Percentiles rank a stretch among this genome's conserved stretches.
Evolutionary conservation across 257 asterid genomes (phyloP).

Genomic region (Ophiorrhiza pumila): DNA sequence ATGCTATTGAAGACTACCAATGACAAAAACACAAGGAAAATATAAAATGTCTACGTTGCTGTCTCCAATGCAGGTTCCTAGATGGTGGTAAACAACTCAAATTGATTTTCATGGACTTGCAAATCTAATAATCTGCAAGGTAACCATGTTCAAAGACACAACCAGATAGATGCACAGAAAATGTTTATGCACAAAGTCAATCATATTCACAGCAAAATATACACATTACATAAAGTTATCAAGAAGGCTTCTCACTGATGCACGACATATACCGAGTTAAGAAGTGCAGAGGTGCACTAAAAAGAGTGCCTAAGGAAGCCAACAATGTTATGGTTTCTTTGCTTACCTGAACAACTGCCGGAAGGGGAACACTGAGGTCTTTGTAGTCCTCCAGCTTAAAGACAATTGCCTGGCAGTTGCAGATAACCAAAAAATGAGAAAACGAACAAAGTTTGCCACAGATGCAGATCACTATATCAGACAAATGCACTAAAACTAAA

Average conservation of each 20-base stretch:
- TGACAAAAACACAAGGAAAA: not conserved
- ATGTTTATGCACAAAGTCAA: too few relatives aligned
- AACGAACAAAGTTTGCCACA: conserved; percentile 6
- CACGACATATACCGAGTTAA: not conserved
- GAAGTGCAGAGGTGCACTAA: not conserved
- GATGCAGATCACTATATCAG: not conserved
- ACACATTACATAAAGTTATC: not conserved
- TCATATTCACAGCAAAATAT: not conserved
- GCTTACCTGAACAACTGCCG: conserved; percentile 84
- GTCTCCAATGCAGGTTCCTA: too few relatives aligned
- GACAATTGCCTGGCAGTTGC: conserved; percentile 72
- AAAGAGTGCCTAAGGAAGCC: not conserved
- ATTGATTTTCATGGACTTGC: too few relatives aligned
- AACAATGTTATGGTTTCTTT: conserved; percentile 13
- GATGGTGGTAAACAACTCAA: too few relatives aligned
- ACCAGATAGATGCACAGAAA: too few relatives aligned
- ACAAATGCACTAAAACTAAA: not conserved
- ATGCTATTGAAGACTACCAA: not conserved
- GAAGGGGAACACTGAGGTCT: conserved; percentile 86
- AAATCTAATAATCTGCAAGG: too few relatives aligned
- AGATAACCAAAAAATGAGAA: conserved; percentile 7
- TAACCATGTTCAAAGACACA: too few relatives aligned
- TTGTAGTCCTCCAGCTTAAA: conserved; percentile 68
- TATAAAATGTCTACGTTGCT: too few relatives aligned
- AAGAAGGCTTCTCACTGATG: not conserved